A percentile compares a stretch with the other conserved stretches of the same genome.
Conservation (phyloP, 345 rosid species). For the Rubroshorea leprosula region DNA sequence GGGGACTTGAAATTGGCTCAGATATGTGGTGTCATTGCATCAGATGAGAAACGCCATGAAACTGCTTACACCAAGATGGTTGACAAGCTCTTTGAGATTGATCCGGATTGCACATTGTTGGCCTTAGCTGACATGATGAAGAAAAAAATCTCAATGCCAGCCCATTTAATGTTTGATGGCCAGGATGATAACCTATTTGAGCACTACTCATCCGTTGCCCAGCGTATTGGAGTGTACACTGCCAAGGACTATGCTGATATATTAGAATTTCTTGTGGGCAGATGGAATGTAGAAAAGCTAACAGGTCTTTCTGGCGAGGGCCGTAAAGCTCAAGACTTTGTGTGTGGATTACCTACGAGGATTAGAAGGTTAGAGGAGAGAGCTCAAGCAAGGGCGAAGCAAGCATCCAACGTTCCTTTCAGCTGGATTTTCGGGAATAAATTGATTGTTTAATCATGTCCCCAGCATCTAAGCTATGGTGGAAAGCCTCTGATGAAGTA, state of each 20-base stretch:
- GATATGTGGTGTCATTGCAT: conserved; percentile 63
- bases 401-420: conserved; percentile 40
- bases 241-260: conserved; percentile 68
- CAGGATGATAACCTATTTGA: conserved; percentile 52
- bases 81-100: conserved; percentile 64
- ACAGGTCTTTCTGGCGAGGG: conserved; percentile 56
- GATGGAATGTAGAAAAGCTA: conserved; percentile 49
- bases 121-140: conserved; percentile 69
- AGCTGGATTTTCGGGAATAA: conserved; percentile 55
- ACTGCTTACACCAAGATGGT: conserved; percentile 67
- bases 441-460: conserved; percentile 27
- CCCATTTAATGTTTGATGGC: conserved; percentile 67
- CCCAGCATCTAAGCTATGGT: too few species aligned
- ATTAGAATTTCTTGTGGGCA: conserved; percentile 56
- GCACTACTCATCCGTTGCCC: conserved; percentile 60
- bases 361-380: conserved; percentile 61
- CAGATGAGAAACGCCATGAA: conserved; percentile 70
- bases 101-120: conserved; percentile 50
- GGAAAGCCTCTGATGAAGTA: neutral
- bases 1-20: conserved; percentile 63
- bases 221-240: conserved; percentile 57
- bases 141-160: conserved; percentile 49
- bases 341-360: conserved; percentile 50
- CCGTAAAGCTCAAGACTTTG: conserved; percentile 44
- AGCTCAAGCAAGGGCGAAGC: conserved; percentile 51